phyloP scores from a whole-genome alignment of 106 monocot species.

The Posidonia australis region DNA sequence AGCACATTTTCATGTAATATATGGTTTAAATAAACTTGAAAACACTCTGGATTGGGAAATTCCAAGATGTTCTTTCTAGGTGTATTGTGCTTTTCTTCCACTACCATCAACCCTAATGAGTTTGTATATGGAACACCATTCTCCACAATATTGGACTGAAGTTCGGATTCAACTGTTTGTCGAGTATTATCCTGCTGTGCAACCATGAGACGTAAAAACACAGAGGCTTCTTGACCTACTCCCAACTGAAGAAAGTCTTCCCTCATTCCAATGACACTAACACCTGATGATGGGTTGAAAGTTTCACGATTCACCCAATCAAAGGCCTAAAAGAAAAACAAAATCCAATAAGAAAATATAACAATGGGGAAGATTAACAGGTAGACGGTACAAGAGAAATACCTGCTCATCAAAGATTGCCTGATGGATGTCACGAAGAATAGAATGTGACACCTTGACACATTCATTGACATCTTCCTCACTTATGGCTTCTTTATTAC shows the following conservation, averaged over 20 bases:
- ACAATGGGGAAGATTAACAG: slow-evolving; percentile 1
- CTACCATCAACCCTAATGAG: slow-evolving; percentile 10
- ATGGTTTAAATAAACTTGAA: slow-evolving; percentile 61
- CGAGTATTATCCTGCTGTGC: slow-evolving; percentile 21
- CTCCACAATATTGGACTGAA: slow-evolving; percentile 14
- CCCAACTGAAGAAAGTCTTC: slow-evolving; percentile 72
- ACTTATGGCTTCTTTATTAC: slow-evolving; percentile 29
- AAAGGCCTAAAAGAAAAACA: slow-evolving; percentile 51
- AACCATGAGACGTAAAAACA: slow-evolving; percentile 41
- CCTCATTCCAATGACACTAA: slow-evolving; percentile 65
- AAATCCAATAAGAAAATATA: slow-evolving; percentile 1
- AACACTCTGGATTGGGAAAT: slow-evolving; percentile 45
- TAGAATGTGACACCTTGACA: slow-evolving; percentile 53
- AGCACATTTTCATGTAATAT: slow-evolving; percentile 52
- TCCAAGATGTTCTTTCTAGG: slow-evolving; percentile 10
- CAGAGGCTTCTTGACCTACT: slow-evolving; percentile 62
- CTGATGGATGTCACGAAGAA: slow-evolving; percentile 70
- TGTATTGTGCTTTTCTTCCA: slow-evolving; percentile 28
- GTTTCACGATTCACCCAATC: slow-evolving; percentile 71
- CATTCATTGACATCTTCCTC: slow-evolving; percentile 54
- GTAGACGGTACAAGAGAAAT: not conserved
- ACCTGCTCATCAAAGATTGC: slow-evolving; percentile 93
- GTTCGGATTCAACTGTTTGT: slow-evolving; percentile 13
- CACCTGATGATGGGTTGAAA: slow-evolving; percentile 38
- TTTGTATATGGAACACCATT: slow-evolving; percentile 13